These are phyloP conservation scores for Lithospermum erythrorhizon DNA, from an alignment of 257 asterid genomes.

Conservation along the genomic window DNA sequence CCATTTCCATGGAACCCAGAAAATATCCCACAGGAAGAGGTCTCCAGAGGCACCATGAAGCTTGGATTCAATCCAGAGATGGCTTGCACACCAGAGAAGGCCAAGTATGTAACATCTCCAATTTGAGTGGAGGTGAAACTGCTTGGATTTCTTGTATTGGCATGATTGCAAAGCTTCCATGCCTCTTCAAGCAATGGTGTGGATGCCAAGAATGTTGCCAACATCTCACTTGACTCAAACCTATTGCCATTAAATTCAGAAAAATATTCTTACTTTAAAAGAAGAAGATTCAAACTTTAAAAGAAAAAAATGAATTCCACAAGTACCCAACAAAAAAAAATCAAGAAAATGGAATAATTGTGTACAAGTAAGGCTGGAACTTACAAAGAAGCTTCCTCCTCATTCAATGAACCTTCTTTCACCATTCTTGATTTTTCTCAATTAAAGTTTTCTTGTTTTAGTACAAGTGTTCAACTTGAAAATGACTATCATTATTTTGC, in stretches of 20 bases:
- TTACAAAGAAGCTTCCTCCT: neutral
- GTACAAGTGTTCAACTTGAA: neutral
- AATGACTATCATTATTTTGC: neutral
- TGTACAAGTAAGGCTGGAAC: neutral
- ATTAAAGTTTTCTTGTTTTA: no score
- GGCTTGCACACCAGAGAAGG: conserved; percentile 57
- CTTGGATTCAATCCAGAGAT: conserved; percentile 31
- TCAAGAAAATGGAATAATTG: neutral
- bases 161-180: conserved; percentile 49
- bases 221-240: conserved; percentile 81
- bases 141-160: conserved; percentile 32
- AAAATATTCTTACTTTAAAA: neutral
- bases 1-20: conserved; percentile 15
- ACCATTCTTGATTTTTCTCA: neutral
- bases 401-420: neutral
- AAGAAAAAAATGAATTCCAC: no score
- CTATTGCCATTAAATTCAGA: conserved; percentile 14
- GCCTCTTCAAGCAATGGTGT: conserved; percentile 71
- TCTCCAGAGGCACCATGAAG: conserved; percentile 38
- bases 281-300: neutral
- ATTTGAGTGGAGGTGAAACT: conserved; percentile 27
- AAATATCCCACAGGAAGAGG: conserved; percentile 27
- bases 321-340: no score
- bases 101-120: conserved; percentile 47
- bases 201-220: conserved; percentile 61